Evolutionary conservation across 2,329 filamentous ascomycete species (phyloP).

Genomic region (Ceratocystis cacaofunesta): DNA sequence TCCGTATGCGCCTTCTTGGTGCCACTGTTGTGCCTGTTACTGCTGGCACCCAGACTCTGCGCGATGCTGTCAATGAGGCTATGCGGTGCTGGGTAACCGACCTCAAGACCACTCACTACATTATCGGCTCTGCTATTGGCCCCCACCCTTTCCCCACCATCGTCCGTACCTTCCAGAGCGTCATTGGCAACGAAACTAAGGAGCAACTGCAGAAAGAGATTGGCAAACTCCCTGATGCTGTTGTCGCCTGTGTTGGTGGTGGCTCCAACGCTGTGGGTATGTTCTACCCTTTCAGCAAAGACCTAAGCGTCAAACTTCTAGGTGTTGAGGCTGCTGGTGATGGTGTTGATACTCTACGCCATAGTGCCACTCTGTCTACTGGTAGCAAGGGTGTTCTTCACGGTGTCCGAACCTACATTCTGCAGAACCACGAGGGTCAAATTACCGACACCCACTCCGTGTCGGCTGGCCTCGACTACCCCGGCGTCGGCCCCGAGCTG

Average conservation of each 20-base stretch:
- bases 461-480: constrained; percentile 92
- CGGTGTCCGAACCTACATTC: constrained; percentile 87
- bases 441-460: constrained; percentile 92
- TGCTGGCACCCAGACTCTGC: constrained; percentile 68
- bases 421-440: constrained; percentile 86
- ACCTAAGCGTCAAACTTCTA: constrained; percentile 70
- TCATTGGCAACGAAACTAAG: constrained; percentile 92
- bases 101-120: constrained; percentile 91
- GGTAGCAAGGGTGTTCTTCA: constrained; percentile 88
- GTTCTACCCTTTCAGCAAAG: constrained; percentile 91
- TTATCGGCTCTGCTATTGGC: constrained; percentile 93
- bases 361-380: constrained; percentile 75
- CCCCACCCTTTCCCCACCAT: constrained; percentile 97
- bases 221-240: constrained; percentile 84
- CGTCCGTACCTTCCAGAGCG: constrained; percentile 90
- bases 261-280: constrained; percentile 92
- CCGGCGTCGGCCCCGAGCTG: constrained; percentile 87
- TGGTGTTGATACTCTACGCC: constrained; percentile 68
- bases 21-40: constrained; percentile 88
- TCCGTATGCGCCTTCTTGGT: constrained; percentile 92
- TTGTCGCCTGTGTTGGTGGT: constrained; percentile 91
- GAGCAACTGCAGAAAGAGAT: constrained; percentile 71
- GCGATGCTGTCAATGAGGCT: constrained; percentile 89
- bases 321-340: constrained; percentile 94
- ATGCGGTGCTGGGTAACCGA: constrained; percentile 86